A percentile compares a stretch with the other conserved stretches of the same genome.
phyloP scores from a whole-genome alignment of 306 rosid genomes.

The Rubus idaeus region DNA sequence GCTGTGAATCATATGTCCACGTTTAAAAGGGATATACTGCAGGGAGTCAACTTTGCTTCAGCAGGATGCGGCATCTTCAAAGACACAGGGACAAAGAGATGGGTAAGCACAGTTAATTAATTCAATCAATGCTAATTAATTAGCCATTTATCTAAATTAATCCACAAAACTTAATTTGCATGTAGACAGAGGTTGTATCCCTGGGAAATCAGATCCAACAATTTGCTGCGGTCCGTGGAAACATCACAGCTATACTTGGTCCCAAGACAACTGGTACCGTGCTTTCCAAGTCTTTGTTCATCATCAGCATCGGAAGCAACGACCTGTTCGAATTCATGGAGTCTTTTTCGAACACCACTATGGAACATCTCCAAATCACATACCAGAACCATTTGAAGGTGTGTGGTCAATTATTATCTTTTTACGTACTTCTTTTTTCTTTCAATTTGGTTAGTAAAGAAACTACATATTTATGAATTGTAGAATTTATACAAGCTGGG shows the following conservation, averaged over 20 bases:
- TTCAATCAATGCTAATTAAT: not conserved
- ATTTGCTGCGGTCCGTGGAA: constrained; percentile 32
- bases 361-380: constrained; percentile 4
- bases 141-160: not conserved
- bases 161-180: not conserved
- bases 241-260: constrained; percentile 24
- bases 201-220: constrained; percentile 45
- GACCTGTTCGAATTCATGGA: constrained; percentile 30
- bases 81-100: constrained; percentile 26
- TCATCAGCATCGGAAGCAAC: constrained; percentile 47
- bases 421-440: not conserved
- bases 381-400: constrained; percentile 39
- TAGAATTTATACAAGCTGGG: constrained; percentile 45
- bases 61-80: constrained; percentile 46
- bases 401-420: not conserved
- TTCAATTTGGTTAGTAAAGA: not conserved
- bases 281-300: constrained; percentile 42
- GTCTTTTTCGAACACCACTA: not conserved
- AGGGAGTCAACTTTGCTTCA: constrained; percentile 55
- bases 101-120: not conserved
- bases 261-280: not conserved
- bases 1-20: not conserved
- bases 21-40: constrained; percentile 29
- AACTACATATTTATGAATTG: not conserved
- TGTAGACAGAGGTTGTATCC: constrained; percentile 35